These are phyloP conservation scores for Fusarium drepaniforme DNA, from an alignment of 2,329 filamentous ascomycete species.

Conservation along the genomic window DNA sequence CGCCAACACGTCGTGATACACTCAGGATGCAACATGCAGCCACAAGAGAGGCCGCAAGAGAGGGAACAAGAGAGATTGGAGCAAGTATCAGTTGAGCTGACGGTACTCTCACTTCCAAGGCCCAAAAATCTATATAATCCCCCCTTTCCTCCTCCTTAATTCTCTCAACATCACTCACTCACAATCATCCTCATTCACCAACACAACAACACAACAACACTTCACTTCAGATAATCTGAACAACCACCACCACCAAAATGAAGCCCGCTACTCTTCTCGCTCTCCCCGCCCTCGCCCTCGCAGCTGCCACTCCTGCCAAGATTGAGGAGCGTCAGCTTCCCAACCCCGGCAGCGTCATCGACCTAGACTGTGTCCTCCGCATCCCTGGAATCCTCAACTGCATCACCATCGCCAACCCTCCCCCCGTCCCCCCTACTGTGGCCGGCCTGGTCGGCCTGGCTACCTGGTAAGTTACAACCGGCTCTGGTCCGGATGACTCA, in stretches of 20 bases:
- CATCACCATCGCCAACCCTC: too few relatives aligned
- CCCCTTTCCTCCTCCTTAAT: accelerated
- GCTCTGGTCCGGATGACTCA: too few relatives aligned
- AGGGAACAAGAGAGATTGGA: accelerated
- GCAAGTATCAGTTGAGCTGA: accelerated
- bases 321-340: slow-evolving; percentile 14
- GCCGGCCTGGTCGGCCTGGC: neutral
- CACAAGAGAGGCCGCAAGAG: accelerated
- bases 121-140: slow-evolving; percentile 15
- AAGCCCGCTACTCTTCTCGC: slow-evolving; percentile 15
- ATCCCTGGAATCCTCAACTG: too few relatives aligned
- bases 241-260: slow-evolving; percentile 1
- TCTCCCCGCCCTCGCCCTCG: slow-evolving; percentile 17
- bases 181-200: slow-evolving; percentile 5
- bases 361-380: too few relatives aligned
- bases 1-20: neutral
- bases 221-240: neutral
- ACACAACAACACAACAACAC: neutral
- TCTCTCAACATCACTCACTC: slow-evolving; percentile 3
- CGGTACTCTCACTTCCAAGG: accelerated
- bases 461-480: neutral
- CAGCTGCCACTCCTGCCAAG: slow-evolving; percentile 10
- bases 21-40: neutral
- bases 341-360: too few relatives aligned
- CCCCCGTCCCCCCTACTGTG: neutral